Evolutionary conservation across 2,329 filamentous ascomycete species (phyloP).

Genomic region (Penicillium sp.): DNA sequence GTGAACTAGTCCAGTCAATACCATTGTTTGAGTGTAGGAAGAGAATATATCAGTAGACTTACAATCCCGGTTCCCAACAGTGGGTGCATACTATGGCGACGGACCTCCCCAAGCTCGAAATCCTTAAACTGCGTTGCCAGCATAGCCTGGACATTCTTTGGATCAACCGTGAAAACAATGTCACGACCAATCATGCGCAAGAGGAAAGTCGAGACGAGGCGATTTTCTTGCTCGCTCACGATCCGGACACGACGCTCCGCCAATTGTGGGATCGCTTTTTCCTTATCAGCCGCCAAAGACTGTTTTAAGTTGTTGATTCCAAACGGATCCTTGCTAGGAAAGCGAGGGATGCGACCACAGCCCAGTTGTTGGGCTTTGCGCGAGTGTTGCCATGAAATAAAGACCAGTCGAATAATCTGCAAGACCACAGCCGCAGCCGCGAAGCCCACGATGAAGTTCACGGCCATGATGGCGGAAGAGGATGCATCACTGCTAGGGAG

Average conservation of each 20-base stretch:
- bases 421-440: conserved; percentile 22
- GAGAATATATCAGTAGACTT: conserved; percentile 13
- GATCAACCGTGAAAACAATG: conserved; percentile 31
- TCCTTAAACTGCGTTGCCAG: conserved; percentile 76
- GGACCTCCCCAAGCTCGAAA: conserved; percentile 70
- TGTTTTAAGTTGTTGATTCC: conserved; percentile 24
- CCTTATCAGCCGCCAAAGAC: conserved; percentile 22
- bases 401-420: conserved; percentile 19
- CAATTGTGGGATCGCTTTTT: conserved; percentile 20
- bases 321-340: conserved; percentile 24
- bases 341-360: conserved; percentile 22
- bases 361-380: conserved; percentile 23
- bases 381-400: conserved; percentile 23
- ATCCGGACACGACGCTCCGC: conserved; percentile 15
- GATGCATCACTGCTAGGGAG: too few species aligned
- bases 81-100: conserved; percentile 56
- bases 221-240: conserved; percentile 22
- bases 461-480: conserved; percentile 16
- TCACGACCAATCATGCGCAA: conserved; percentile 23
- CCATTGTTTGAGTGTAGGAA: neutral
- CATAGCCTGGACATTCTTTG: conserved; percentile 72
- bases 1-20: conserved; percentile 41
- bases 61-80: conserved; percentile 44
- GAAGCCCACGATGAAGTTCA: conserved; percentile 20
- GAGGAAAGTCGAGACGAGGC: conserved; percentile 24